phyloP scores from a whole-genome alignment of 371 early-diverging fungal species.

The Rhizomucor pusillus region DNA sequence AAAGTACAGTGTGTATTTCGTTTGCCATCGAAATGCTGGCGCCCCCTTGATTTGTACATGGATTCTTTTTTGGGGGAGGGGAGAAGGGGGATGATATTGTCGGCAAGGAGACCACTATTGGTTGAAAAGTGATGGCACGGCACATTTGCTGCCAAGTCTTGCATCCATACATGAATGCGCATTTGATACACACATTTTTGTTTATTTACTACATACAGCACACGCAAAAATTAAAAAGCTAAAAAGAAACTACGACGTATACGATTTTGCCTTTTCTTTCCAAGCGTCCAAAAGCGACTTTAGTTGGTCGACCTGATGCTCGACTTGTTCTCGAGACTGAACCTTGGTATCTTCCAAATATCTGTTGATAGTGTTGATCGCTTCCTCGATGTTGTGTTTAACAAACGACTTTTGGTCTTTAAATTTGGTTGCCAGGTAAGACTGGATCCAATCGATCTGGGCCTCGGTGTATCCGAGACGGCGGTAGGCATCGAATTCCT shows the following conservation, averaged over 20 bases:
- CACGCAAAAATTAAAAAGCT: too few species aligned
- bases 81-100: too few species aligned
- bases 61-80: too few species aligned
- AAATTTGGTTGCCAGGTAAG: conserved; percentile 30
- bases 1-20: too few species aligned
- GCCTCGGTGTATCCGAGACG: conserved; percentile 46
- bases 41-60: neutral
- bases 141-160: too few species aligned
- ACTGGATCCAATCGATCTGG: conserved; percentile 41
- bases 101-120: too few species aligned
- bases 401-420: conserved; percentile 22
- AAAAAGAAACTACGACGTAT: too few species aligned
- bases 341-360: conserved; percentile 34
- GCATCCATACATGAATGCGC: too few species aligned
- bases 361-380: conserved; percentile 24
- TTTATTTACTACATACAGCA: too few species aligned
- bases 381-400: conserved; percentile 25
- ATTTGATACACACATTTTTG: too few species aligned
- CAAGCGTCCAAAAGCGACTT: conserved; percentile 27
- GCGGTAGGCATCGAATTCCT: conserved; percentile 33
- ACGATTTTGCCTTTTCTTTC: conserved; percentile 9
- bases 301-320: conserved; percentile 35
- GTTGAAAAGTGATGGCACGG: too few species aligned
- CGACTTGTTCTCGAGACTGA: conserved; percentile 31
- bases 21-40: too few species aligned